A percentile compares a stretch with the other conserved stretches of the same genome.
Conservation (phyloP, 352 stramenopile genomes). For the Phytophthora citrophthora region DNA sequence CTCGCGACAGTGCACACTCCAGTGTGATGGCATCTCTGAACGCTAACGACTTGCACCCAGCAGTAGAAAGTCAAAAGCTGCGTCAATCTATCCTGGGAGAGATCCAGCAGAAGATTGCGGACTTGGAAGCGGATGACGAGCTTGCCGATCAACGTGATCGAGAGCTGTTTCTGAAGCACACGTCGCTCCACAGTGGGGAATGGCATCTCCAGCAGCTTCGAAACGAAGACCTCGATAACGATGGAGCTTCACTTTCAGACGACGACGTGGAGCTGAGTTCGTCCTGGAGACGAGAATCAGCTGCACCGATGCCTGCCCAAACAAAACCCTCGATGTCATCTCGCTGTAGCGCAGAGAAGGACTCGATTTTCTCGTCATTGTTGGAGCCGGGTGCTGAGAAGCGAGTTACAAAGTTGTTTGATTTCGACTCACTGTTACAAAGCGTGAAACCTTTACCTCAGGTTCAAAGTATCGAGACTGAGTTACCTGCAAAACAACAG, state of each 20-base stretch:
- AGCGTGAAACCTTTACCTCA: conserved; percentile 8
- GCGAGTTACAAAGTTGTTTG: conserved; percentile 41
- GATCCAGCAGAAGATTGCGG: conserved; percentile 57
- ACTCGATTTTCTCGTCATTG: conserved; percentile 37
- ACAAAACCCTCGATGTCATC: background rate
- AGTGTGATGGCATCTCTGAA: background rate
- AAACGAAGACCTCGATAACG: conserved; percentile 12
- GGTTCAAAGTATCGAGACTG: background rate
- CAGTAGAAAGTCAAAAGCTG: conserved; percentile 9
- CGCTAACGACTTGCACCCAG: background rate
- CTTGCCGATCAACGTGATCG: conserved; percentile 35
- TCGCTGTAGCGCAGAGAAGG: background rate
- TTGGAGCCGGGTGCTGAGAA: background rate
- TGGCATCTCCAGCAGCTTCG: conserved; percentile 34
- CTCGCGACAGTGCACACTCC: conserved; percentile 2
- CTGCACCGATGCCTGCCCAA: background rate
- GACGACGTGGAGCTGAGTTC: conserved; percentile 22
- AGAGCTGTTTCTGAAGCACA: conserved; percentile 51
- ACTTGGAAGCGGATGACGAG: conserved; percentile 48
- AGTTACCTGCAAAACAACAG: background rate
- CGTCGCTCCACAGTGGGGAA: conserved; percentile 40
- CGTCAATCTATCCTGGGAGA: conserved; percentile 49
- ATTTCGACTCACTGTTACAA: conserved; percentile 63
- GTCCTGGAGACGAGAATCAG: conserved; percentile 26
- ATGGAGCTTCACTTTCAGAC: conserved; percentile 22